Conservation (phyloP, 352 stramenopile genomes). For the Phytopythium kandeliae region DNA sequence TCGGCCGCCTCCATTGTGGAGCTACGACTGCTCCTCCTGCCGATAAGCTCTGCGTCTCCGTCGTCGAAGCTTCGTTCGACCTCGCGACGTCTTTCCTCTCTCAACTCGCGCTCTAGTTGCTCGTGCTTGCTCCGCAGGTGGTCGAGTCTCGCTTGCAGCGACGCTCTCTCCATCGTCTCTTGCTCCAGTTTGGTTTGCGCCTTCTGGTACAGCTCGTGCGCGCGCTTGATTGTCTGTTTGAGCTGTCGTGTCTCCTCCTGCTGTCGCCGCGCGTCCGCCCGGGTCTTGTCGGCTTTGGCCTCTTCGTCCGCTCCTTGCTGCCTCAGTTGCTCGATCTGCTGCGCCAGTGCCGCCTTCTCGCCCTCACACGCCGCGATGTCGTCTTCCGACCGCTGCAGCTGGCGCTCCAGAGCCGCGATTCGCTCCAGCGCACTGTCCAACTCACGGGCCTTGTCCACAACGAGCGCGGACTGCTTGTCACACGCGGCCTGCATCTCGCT, state of each 20-base stretch:
- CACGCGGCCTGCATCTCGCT: constrained; percentile 13
- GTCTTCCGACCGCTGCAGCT: background rate
- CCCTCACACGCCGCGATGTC: background rate
- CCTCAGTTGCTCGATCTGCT: constrained; percentile 27
- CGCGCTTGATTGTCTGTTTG: constrained; percentile 45
- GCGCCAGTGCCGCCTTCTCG: constrained; percentile 28
- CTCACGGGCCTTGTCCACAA: constrained; percentile 22
- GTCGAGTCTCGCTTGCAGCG: constrained; percentile 30
- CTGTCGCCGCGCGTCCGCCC: constrained; percentile 26
- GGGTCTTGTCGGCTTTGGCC: constrained; percentile 39
- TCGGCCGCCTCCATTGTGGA: background rate
- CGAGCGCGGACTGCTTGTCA: constrained; percentile 17
- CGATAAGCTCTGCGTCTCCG: constrained; percentile 3
- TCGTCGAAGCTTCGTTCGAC: constrained; percentile 35
- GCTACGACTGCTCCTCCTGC: background rate
- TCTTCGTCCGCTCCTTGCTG: constrained; percentile 38
- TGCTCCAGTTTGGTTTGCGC: constrained; percentile 49
- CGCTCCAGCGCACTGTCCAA: constrained; percentile 19
- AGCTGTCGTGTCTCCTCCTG: constrained; percentile 57
- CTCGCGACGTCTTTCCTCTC: constrained; percentile 32
- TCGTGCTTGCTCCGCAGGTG: constrained; percentile 35
- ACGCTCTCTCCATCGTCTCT: constrained; percentile 40
- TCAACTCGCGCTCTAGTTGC: constrained; percentile 28
- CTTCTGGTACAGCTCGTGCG: constrained; percentile 56
- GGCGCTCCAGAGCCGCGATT: constrained; percentile 18